Evolutionary conservation across 805 yeast species (phyloP), one percentile per base, ranked within the genome.

Genomic region (Tetrapisispora taiwanensis): DNA sequence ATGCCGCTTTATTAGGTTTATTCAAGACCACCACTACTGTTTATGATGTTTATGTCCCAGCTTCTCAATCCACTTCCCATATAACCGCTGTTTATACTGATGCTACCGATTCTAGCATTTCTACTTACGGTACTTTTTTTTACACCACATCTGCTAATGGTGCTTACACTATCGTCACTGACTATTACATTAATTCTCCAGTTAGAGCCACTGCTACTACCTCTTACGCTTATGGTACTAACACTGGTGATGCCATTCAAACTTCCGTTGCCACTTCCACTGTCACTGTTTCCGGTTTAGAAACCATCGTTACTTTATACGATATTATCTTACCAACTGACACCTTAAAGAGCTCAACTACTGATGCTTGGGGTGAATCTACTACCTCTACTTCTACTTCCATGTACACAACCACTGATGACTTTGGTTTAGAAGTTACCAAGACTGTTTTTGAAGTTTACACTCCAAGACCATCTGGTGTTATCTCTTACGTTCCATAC

Each of bases 161-260:
- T 20, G 34, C 30, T 3, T 40, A 22, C 20, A 45, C 52, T 20
- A 19, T 37, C 5, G 35, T 30, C 20, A 45, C 51, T 14, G 31
- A 20, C 31, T 46, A 42, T 42, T 41, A 33, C 32, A 41, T 49
- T 1, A 48, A 42, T 20, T 40, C 50, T 4, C 52, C 52, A 39
- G 43, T 33, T 13, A 33, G 37, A 40, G 19, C 34, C 17, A 18
- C 50, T 32, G 14, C 46, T 1, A 39, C 48, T 9, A 41, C 43
- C 42, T 37, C 41, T 30, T 42, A 37, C 15, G 15, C 27, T 27
- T 39, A 33, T 18, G 19, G 30, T 20, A 24, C 34, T 4, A 19
- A 19, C 22, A 22, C 48, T 42, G 48, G 46, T 28, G 30, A 46
- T 31, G 46, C 12, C 15, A 18, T 32, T 19, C 20, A 28, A 27